These are phyloP conservation scores for Bretschneidera sinensis DNA, from an alignment of 345 rosid genomes.

Conservation along the genomic window DNA sequence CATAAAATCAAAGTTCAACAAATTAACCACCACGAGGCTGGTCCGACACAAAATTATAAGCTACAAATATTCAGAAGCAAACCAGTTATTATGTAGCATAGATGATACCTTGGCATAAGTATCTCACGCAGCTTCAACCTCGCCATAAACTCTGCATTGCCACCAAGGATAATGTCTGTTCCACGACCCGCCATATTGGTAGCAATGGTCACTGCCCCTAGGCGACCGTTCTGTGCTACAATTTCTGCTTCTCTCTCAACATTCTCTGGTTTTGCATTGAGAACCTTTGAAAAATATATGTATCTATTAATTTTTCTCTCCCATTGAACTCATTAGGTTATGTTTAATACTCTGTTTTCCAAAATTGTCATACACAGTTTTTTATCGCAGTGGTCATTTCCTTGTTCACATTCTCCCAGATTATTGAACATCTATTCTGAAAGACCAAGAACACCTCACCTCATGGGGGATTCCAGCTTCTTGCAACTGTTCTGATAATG, in stretches of 20 bases:
- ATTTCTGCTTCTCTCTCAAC: constrained; percentile 99
- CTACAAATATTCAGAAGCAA: constrained; percentile 1
- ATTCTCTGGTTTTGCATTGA: constrained; percentile 98
- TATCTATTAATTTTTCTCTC: constrained; percentile 16
- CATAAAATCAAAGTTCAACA: neutral
- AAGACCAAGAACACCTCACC: constrained; percentile 36
- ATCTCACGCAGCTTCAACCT: constrained; percentile 96
- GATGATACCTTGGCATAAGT: constrained; percentile 87
- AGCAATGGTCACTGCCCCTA: constrained; percentile 95
- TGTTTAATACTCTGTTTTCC: neutral
- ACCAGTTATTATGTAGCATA: constrained; percentile 4
- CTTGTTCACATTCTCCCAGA: neutral
- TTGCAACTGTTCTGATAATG: constrained; percentile 68
- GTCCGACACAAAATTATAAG: neutral
- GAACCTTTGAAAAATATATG: constrained; percentile 55
- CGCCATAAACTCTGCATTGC: constrained; percentile 97
- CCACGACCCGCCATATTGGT: constrained; percentile 99
- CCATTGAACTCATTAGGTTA: neutral
- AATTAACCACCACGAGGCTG: constrained; percentile 3
- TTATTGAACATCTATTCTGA: neutral
- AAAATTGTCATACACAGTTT: neutral
- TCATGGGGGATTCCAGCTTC: constrained; percentile 90
- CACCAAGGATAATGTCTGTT: constrained; percentile 96
- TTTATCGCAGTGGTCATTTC: neutral
- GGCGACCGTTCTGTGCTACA: constrained; percentile 98